Base-by-base conservation (phyloP, 805 yeast species). In the Lachancea sp. region DNA sequence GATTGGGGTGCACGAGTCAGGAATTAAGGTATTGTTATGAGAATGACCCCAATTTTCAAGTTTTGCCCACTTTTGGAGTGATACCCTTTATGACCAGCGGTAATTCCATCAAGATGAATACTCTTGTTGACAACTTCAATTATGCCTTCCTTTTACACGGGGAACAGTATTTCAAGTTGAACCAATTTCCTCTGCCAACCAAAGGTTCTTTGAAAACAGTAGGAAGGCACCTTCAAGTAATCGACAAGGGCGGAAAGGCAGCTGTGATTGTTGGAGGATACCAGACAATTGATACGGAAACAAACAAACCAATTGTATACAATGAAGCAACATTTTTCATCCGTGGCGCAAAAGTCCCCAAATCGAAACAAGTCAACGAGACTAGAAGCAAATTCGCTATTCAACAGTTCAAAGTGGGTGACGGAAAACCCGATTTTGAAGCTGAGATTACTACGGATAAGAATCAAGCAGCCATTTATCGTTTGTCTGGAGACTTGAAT, bases 61-160 rank as follows among this genome's bases (percentile, higher is more conserved):
- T 83, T 6, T 66, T 91, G 38, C 96, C 97, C 46, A 76, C 95
- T 0, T 89, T 83, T 67, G 96, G 95, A 47, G 95, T 88, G 42
- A 79, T 91, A 56, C 91, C 96, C 32, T 81, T 82, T 49, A 84
- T 90, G 79, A 74, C 76, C 53, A 76, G 81, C 39, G 75, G 72
- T 41, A 69, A 75, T 56, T 77, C 77, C 47, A 63, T 79, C 45
- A 74, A 84, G 30, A 77, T 83, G 62, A 69, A 75, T 49, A 70
- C 73, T 47, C 64, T 82, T 36, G 80, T 91, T 55, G 84, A 81
- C 47, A 81, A 86, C 68, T 91, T 87, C 74, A 86, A 87, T 67
- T 95, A 93, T 49, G 82, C 88, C 79, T 74, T 83, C 67, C 74
- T 91, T 59, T 75, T 91, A 55, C 98, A 91, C 64, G 99, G 98